Percentiles rank a stretch among this genome's conserved stretches.
Conservation (phyloP, 306 rosid genomes). For the Quercus parvula region DNA sequence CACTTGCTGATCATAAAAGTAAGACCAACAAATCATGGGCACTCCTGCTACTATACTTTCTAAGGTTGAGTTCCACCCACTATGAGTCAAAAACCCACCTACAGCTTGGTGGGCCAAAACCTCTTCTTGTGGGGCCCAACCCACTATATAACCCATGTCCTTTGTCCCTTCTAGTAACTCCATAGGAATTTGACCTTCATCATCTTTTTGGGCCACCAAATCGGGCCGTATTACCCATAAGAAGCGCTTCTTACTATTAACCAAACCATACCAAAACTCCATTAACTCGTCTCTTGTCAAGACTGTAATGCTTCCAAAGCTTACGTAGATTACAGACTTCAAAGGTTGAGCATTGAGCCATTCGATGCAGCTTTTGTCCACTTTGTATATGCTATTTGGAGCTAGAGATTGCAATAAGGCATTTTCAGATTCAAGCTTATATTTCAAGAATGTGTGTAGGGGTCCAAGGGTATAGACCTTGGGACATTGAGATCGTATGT, state of each 20-base stretch:
- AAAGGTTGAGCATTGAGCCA: conserved; percentile 45
- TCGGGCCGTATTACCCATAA: conserved; percentile 41
- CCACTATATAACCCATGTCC: conserved; percentile 22
- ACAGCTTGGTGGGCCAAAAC: conserved; percentile 30
- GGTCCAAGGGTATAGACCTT: conserved; percentile 32
- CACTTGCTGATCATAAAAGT: too few relatives aligned
- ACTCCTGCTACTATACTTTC: neutral
- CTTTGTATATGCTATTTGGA: conserved; percentile 6
- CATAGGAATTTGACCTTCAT: neutral
- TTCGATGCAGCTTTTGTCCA: conserved; percentile 28
- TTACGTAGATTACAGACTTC: conserved; percentile 37
- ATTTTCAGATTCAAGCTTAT: neutral
- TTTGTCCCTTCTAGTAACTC: conserved; percentile 17
- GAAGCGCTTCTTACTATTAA: conserved; percentile 29
- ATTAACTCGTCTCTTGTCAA: neutral
- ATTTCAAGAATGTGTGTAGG: conserved; percentile 28
- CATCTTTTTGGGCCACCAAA: neutral
- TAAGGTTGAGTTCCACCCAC: conserved; percentile 10
- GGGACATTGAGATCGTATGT: conserved; percentile 18
- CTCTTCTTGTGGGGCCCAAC: conserved; percentile 42
- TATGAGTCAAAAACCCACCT: conserved; percentile 32
- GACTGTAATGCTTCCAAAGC: conserved; percentile 40
- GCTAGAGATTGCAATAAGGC: neutral
- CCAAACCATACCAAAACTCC: conserved; percentile 51
- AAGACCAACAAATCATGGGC: neutral